Evolutionary conservation across 1,139 yeast species (phyloP), one percentile per base, ranked within the genome.

Genomic region (Wickerhamiella infanticola): DNA sequence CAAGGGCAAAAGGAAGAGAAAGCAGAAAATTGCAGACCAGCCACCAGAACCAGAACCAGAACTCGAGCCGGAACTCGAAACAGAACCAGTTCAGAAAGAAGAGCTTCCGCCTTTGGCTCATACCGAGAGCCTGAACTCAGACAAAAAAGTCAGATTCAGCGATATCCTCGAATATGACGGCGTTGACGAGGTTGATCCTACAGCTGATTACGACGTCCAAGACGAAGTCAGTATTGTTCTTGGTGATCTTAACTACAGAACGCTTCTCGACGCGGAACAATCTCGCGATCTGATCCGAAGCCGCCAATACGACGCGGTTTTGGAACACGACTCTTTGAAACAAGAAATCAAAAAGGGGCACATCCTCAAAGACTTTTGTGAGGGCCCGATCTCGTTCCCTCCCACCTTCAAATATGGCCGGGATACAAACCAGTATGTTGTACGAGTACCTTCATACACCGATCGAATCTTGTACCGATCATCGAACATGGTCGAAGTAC

Each of bases 241-340:
- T 27, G 94, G 94, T 3, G 95, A 84, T 57, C 66, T 83, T 52
- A 84, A 84, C 60, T 84, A 78, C 61, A 66, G 94, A 49, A 66
- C 79, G 24, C 65, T 68, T 27, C 65, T 74, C 50, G 63, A 73
- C 35, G 60, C 60, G 60, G 57, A 75, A 64, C 49, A 56, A 40
- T 70, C 73, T 1, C 63, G 68, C 31, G 64, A 66, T 4, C 61
- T 73, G 52, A 63, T 76, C 13, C 63, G 66, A 6, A 62, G 63
- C 31, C 58, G 66, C 18, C 68, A 76, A 39, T 76, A 63, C 55
- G 61, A 60, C 9, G 69, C 72, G 11, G 60, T 83, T 44, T 59
- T 78, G 43, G 69, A 68, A 42, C 69, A 66, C 48, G 94, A 83
- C 56, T 81, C 80, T 47, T 67, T 84, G 45, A 64, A 63, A 25